These are phyloP conservation scores for Nemophila menziesii DNA, from an alignment of 257 asterid species.

Conservation along the genomic window DNA sequence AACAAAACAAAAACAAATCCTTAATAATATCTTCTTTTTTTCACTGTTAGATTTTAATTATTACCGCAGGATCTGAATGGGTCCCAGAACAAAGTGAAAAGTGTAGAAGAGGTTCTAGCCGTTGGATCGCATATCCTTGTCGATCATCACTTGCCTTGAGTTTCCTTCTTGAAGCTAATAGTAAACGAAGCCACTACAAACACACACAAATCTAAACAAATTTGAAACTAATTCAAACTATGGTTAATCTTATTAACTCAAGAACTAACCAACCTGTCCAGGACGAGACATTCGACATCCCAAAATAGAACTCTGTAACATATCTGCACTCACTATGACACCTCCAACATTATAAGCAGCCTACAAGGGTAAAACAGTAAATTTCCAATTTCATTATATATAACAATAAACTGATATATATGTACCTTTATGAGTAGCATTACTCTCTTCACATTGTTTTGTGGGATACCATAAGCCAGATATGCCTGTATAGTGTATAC, in stretches of 20 bases:
- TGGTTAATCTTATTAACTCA: background rate
- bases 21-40: background rate
- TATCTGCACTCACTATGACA: slow-evolving; percentile 68
- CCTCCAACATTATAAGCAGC: slow-evolving; percentile 97
- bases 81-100: slow-evolving; percentile 85
- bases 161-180: slow-evolving; percentile 66
- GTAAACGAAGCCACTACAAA: slow-evolving; percentile 77
- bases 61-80: slow-evolving; percentile 98
- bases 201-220: slow-evolving; percentile 11
- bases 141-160: slow-evolving; percentile 71
- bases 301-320: slow-evolving; percentile 67
- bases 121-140: slow-evolving; percentile 57
- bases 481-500: slow-evolving; percentile 61
- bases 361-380: slow-evolving; percentile 32
- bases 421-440: slow-evolving; percentile 80
- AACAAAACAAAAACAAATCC: background rate
- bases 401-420: background rate
- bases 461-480: slow-evolving; percentile 90
- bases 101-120: slow-evolving; percentile 84
- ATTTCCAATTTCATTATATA: background rate
- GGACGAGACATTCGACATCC: slow-evolving; percentile 85
- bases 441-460: slow-evolving; percentile 69
- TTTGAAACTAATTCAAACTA: background rate
- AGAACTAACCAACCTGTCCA: slow-evolving; percentile 58
- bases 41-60: background rate